Percentiles rank a stretch among this genome's conserved stretches.
These are phyloP conservation scores for Alternaria viburni DNA, from an alignment of 2,329 filamentous ascomycete species.

Conservation along the genomic window DNA sequence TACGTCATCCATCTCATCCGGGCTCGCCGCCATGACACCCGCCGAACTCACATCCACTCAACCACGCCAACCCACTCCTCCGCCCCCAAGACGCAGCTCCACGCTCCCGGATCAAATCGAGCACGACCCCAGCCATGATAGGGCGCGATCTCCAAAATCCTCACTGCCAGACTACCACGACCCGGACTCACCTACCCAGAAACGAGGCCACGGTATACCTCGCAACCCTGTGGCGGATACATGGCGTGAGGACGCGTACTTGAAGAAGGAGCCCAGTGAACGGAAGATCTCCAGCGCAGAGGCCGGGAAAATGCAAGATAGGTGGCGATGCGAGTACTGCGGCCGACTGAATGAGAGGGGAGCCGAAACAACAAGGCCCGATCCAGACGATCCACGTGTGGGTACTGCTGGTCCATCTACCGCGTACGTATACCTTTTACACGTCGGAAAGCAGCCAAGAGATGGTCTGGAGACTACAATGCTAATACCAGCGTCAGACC, in stretches of 20 bases:
- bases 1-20: constrained; percentile 1
- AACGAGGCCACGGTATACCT: neutral
- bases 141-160: neutral
- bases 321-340: constrained; percentile 13
- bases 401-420: neutral
- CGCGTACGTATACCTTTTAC: neutral
- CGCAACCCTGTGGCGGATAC: constrained; percentile 12
- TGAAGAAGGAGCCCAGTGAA: neutral
- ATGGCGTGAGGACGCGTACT: constrained; percentile 12
- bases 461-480: neutral
- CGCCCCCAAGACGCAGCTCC: neutral
- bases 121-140: constrained; percentile 3
- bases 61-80: neutral
- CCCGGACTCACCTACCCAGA: constrained; percentile 2
- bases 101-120: constrained; percentile 1
- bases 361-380: neutral
- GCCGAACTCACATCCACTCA: neutral
- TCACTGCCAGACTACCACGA: constrained; percentile 4
- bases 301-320: constrained; percentile 1
- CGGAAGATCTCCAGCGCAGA: neutral
- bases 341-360: constrained; percentile 1
- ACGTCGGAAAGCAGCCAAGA: neutral
- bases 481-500: neutral
- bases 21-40: neutral
- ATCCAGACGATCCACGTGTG: neutral